These are phyloP conservation scores for Phaeotremella fagi DNA, from an alignment of 768 basidiomycete species.

Conservation along the genomic window DNA sequence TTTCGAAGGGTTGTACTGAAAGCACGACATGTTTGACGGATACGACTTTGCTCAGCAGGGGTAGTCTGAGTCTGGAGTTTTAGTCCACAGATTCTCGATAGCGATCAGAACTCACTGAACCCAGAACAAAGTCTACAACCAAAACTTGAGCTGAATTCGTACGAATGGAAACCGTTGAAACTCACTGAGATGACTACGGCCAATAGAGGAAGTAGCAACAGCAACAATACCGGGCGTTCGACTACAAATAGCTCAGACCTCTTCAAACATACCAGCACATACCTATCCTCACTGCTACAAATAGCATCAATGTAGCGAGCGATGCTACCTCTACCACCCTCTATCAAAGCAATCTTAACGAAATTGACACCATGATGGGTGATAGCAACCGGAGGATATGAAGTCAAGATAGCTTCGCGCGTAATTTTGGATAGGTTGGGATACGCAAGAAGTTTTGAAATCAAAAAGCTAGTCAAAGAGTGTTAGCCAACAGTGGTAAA, in stretches of 20 bases:
- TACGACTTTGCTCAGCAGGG: conserved; percentile 26
- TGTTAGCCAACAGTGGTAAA: neutral
- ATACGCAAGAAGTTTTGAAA: conserved; percentile 41
- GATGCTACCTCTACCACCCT: conserved; percentile 28
- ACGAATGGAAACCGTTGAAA: no score
- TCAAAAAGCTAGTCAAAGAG: conserved; percentile 30
- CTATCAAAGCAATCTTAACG: conserved; percentile 35
- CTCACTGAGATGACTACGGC: conserved; percentile 37
- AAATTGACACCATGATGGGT: conserved; percentile 45
- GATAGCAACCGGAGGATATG: conserved; percentile 39
- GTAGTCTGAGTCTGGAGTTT: conserved; percentile 18
- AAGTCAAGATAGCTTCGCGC: conserved; percentile 34
- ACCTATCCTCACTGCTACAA: conserved; percentile 33
- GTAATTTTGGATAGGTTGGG: conserved; percentile 19
- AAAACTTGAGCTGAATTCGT: neutral
- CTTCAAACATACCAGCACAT: conserved; percentile 1
- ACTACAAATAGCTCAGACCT: conserved; percentile 6
- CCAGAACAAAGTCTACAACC: conserved; percentile 19
- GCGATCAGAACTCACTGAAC: conserved; percentile 12
- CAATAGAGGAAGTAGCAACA: conserved; percentile 41
- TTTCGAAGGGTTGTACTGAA: conserved; percentile 41
- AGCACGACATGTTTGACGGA: conserved; percentile 33
- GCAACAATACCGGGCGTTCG: conserved; percentile 40
- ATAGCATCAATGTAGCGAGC: conserved; percentile 37
- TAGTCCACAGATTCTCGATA: neutral